Evolutionary conservation across 768 basidiomycete species (phyloP).

Genomic region (Gymnopilus dilepis): DNA sequence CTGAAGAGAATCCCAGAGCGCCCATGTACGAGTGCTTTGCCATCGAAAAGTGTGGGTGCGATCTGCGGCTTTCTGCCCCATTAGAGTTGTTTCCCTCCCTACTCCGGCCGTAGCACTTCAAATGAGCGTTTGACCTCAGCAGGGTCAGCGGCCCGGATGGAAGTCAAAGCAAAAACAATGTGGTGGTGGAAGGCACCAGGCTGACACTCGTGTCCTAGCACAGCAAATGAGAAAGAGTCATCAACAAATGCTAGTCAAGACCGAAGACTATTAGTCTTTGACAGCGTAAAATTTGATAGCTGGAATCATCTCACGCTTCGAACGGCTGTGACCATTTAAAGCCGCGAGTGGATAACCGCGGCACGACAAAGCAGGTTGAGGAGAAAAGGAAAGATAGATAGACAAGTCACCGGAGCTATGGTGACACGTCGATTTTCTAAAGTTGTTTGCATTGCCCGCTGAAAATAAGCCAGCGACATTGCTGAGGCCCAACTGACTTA

Average conservation of each 20-base stretch:
- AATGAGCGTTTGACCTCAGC: conserved; percentile 3
- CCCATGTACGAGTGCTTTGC: neutral
- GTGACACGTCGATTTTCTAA: neutral
- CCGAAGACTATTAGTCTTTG: neutral
- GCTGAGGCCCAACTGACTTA: neutral
- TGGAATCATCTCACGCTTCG: neutral
- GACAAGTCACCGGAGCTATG: neutral
- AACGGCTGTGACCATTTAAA: neutral
- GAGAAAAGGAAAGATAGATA: neutral
- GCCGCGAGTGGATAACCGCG: neutral
- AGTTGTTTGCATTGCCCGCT: neutral
- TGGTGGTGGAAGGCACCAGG: neutral
- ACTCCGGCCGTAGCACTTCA: neutral
- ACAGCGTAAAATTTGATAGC: neutral
- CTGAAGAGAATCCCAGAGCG: neutral
- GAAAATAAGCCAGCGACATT: neutral
- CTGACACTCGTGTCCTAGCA: neutral
- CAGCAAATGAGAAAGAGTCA: neutral
- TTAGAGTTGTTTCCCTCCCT: neutral
- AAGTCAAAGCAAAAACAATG: neutral
- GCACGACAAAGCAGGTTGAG: neutral
- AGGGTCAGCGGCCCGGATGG: neutral
- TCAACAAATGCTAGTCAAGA: neutral
- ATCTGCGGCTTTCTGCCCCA: neutral
- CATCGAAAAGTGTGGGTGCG: neutral